Conservation (phyloP, 345 rosid genomes). For the Lumnitzera racemosa region DNA sequence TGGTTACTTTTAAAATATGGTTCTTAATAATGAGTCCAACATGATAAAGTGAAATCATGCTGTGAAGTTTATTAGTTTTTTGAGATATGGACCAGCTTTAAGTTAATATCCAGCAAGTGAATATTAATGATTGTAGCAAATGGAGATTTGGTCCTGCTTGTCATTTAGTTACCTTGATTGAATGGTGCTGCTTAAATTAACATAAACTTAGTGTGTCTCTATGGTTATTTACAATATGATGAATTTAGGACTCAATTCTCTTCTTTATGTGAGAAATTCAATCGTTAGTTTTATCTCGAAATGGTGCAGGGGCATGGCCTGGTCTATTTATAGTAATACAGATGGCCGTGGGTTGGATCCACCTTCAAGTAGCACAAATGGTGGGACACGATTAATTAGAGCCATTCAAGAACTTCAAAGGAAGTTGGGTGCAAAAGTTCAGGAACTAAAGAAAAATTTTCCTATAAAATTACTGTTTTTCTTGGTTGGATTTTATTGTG, state of each 20-base stretch:
- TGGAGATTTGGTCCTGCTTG: no score
- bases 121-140: no score
- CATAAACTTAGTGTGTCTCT: no score
- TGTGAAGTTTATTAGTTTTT: background rate
- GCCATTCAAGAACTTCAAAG: constrained; percentile 48
- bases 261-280: background rate
- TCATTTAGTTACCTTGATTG: no score
- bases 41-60: no score
- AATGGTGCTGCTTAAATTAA: no score
- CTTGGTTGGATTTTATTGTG: constrained; percentile 84
- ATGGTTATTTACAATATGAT: no score
- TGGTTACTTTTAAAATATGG: no score
- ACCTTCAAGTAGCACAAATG: constrained; percentile 29
- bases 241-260: no score
- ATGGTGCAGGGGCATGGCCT: constrained; percentile 42
- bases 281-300: constrained; percentile 10
- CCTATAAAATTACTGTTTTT: constrained; percentile 72
- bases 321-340: constrained; percentile 45
- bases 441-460: constrained; percentile 53
- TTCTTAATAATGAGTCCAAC: no score
- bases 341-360: constrained; percentile 52
- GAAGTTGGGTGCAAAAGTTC: constrained; percentile 43
- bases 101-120: no score
- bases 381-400: constrained; percentile 55
- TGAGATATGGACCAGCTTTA: no score